A percentile compares a stretch with the other conserved stretches of the same genome.
These are phyloP conservation scores for Corynascus novoguineensis DNA, from an alignment of 495 filamentous ascomycete species.

Conservation along the genomic window DNA sequence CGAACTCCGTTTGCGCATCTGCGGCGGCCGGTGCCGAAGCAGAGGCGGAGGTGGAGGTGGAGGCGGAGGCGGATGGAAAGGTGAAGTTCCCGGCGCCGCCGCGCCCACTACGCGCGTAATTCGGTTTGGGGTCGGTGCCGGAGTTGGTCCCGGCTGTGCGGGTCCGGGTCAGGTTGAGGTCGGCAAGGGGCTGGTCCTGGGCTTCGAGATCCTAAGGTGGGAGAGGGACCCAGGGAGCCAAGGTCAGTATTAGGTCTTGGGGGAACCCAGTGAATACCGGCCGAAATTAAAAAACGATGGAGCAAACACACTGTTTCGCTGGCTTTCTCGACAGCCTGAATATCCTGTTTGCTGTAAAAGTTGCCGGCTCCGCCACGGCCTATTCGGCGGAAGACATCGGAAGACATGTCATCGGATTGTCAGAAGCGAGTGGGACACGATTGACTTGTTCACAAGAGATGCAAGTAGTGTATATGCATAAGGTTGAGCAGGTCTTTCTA, in stretches of 20 bases:
- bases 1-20: no score
- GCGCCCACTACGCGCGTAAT: conserved; percentile 50
- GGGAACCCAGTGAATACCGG: no score
- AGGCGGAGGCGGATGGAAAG: not conserved
- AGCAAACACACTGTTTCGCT: conserved; percentile 17
- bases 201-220: conserved; percentile 46
- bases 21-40: conserved; percentile 22
- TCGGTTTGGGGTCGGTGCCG: conserved; percentile 12
- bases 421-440: no score
- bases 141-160: conserved; percentile 7
- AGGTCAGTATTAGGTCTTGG: no score
- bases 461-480: no score
- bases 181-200: conserved; percentile 23
- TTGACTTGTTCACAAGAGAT: no score
- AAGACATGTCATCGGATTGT: conserved; percentile 10
- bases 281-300: no score
- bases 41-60: conserved; percentile 29
- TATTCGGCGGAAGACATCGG: conserved; percentile 31
- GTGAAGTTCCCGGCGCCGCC: conserved; percentile 53
- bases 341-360: conserved; percentile 50
- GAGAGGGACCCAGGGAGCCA: no score
- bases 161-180: not conserved
- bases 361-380: conserved; percentile 60
- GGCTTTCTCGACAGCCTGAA: conserved; percentile 41
- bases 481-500: no score